These are phyloP conservation scores for Quercus parvula DNA, from an alignment of 306 rosid species.

Conservation along the genomic window DNA sequence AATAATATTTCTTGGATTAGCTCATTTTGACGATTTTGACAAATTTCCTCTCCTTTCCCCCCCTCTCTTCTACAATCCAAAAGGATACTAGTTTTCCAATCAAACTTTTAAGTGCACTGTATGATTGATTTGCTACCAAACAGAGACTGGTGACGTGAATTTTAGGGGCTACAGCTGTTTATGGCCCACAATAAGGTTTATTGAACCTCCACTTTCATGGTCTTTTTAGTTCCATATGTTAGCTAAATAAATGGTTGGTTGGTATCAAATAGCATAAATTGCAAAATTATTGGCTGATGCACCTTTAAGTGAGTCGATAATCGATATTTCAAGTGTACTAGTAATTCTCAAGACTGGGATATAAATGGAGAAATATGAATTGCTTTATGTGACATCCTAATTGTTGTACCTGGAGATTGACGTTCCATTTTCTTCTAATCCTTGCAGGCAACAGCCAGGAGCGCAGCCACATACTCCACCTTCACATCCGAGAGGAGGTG, in stretches of 20 bases:
- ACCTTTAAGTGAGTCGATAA: background rate
- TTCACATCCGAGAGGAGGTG: constrained; percentile 58
- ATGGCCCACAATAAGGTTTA: background rate
- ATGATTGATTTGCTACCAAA: background rate
- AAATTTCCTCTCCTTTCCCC: background rate
- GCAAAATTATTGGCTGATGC: background rate
- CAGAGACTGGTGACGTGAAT: background rate
- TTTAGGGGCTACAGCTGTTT: background rate
- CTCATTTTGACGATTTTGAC: background rate
- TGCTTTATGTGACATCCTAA: constrained; percentile 3
- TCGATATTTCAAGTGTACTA: too few relatives aligned
- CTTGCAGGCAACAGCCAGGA: constrained; percentile 86
- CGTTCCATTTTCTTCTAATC: constrained; percentile 4
- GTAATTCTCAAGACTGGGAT: background rate
- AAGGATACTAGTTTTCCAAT: background rate
- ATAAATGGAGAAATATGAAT: background rate
- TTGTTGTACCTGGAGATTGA: background rate
- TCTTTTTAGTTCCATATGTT: background rate
- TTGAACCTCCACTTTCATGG: background rate
- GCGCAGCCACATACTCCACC: constrained; percentile 51
- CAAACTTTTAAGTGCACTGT: background rate
- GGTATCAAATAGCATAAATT: background rate
- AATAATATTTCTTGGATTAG: background rate
- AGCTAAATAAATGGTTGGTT: background rate
- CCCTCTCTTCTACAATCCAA: background rate